phyloP scores from a whole-genome alignment of 1,139 yeast genomes.

The Pichiaceae sp. region DNA sequence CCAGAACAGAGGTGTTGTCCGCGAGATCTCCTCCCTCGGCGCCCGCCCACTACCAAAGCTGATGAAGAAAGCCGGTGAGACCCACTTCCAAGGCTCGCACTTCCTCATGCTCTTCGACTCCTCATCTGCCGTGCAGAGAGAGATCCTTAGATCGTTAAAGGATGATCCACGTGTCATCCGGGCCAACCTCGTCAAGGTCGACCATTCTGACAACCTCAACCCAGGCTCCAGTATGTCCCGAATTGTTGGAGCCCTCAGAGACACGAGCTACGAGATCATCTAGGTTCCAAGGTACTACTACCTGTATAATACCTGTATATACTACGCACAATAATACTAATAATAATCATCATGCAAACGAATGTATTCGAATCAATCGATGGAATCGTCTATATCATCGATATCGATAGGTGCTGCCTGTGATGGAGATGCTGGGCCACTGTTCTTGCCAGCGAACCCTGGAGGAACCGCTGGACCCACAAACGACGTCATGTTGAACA shows the following conservation, averaged over 20 bases:
- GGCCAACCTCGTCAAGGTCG: constrained; percentile 63
- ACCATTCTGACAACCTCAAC: constrained; percentile 45
- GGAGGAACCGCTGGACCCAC: background rate
- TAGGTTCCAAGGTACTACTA: constrained; percentile 1
- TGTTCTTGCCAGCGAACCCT: background rate
- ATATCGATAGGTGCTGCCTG: background rate
- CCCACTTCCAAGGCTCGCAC: constrained; percentile 84
- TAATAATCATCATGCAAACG: no score
- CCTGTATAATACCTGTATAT: background rate
- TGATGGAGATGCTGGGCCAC: background rate
- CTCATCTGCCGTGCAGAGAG: constrained; percentile 78
- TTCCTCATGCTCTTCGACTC: constrained; percentile 83
- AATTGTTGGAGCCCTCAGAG: constrained; percentile 20
- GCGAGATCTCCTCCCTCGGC: constrained; percentile 77
- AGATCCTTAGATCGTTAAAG: constrained; percentile 69
- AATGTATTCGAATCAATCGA: background rate
- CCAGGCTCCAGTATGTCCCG: constrained; percentile 45
- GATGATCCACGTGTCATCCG: constrained; percentile 88
- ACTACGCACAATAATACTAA: no score
- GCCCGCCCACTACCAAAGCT: constrained; percentile 71
- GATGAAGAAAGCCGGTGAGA: constrained; percentile 78
- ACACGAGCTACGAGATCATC: constrained; percentile 11
- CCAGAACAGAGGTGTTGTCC: constrained; percentile 84
- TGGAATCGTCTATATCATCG: background rate
- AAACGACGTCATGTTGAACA: background rate